phyloP scores from a whole-genome alignment of 139 green algal genomes.

The Auxenochlorella protothecoides region DNA sequence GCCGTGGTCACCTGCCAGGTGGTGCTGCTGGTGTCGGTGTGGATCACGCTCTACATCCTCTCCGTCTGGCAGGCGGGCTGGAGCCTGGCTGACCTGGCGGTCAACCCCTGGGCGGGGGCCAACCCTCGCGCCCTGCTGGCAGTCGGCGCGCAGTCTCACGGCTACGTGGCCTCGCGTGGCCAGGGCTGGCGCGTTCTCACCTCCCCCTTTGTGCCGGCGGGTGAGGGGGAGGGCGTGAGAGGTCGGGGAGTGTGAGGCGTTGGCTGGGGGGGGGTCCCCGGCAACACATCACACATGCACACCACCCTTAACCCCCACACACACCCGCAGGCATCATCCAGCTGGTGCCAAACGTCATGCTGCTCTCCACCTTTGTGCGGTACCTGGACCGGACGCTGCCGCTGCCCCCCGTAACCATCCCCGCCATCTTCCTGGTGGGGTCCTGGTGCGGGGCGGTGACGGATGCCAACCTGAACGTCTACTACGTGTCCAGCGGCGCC shows the following conservation, averaged over 20 bases:
- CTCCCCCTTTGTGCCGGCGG: constrained; percentile 35
- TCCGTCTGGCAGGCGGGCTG: constrained; percentile 22
- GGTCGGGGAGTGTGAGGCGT: too few species aligned
- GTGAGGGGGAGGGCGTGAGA: too few species aligned
- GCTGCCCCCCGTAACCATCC: constrained; percentile 7
- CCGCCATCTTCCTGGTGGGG: constrained; percentile 27
- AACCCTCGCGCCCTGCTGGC: constrained; percentile 9
- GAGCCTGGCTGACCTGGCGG: constrained; percentile 30
- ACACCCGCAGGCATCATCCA: constrained; percentile 24
- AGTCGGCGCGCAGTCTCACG: constrained; percentile 20
- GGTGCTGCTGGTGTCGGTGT: constrained; percentile 12
- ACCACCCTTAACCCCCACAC: too few species aligned
- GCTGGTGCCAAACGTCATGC: constrained; percentile 8
- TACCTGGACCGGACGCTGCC: constrained; percentile 18
- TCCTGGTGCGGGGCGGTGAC: constrained; percentile 20
- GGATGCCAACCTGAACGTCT: constrained; percentile 32
- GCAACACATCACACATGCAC: too few species aligned
- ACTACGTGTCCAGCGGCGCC: constrained; percentile 25
- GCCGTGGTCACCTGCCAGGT: constrained; percentile 16
- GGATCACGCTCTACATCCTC: constrained; percentile 28
- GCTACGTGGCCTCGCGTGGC: constrained; percentile 11
- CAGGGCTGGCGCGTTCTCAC: constrained; percentile 40
- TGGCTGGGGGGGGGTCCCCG: too few species aligned
- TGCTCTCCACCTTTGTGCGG: constrained; percentile 23
- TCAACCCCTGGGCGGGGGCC: constrained; percentile 39